Percentiles rank a stretch among this genome's conserved stretches.
These are phyloP conservation scores for Scenedesmus sp. DNA, from an alignment of 163 green algal species.

Conservation along the genomic window DNA sequence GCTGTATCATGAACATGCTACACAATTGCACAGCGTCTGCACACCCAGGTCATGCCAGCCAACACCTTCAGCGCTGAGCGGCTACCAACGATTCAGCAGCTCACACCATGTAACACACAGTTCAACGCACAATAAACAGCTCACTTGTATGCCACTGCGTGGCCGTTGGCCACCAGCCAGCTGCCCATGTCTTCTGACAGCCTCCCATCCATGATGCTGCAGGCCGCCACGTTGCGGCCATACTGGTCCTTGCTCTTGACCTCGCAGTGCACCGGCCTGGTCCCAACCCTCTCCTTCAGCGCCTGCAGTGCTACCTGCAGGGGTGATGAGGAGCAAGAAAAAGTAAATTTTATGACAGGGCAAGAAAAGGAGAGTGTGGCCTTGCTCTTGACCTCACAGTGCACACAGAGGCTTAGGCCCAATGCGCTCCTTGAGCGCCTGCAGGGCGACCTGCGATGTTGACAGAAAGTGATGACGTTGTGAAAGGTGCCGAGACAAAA, in stretches of 20 bases:
- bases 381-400: constrained; percentile 70
- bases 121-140: no score
- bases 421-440: constrained; percentile 69
- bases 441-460: constrained; percentile 32
- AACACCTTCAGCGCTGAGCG: no score
- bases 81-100: no score
- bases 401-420: constrained; percentile 56
- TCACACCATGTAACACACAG: no score
- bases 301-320: constrained; percentile 37
- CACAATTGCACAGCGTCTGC: neutral
- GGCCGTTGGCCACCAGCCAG: constrained; percentile 78
- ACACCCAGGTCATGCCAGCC: no score
- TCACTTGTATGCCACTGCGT: constrained; percentile 82
- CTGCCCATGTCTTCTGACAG: constrained; percentile 66
- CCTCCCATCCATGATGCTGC: constrained; percentile 50
- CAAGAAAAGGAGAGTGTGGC: constrained; percentile 51
- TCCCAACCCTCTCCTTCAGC: constrained; percentile 68
- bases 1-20: neutral
- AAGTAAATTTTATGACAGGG: no score
- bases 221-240: constrained; percentile 74
- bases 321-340: neutral
- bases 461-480: no score
- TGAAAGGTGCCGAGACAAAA: no score
- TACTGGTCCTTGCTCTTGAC: constrained; percentile 80
- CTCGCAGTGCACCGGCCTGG: constrained; percentile 64